A percentile compares a stretch with the other conserved stretches of the same genome.
Evolutionary conservation across 306 rosid species (phyloP).

Genomic region (Quercus gilva): DNA sequence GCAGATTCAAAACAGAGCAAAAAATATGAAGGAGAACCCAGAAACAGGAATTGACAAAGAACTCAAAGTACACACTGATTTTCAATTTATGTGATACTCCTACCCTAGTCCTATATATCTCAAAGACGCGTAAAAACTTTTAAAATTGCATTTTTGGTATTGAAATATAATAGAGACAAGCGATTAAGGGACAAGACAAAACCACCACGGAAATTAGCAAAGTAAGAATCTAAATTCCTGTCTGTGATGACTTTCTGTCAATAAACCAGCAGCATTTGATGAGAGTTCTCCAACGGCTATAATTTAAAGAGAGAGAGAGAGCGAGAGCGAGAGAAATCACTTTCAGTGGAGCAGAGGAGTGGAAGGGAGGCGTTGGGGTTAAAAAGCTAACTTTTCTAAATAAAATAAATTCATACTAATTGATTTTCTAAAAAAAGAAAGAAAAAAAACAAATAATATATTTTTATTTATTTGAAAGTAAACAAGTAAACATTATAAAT

Average conservation of each 20-base stretch:
- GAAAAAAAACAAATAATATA: too few relatives aligned
- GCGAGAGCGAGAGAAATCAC: neutral
- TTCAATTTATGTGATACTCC: too few relatives aligned
- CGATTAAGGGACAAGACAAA: neutral
- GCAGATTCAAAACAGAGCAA: neutral
- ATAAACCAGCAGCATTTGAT: constrained; percentile 17
- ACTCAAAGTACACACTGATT: too few relatives aligned
- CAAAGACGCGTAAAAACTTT: too few relatives aligned
- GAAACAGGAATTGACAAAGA: neutral
- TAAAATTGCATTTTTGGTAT: neutral
- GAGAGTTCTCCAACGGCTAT: constrained; percentile 7
- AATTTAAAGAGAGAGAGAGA: neutral
- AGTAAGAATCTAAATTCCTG: neutral
- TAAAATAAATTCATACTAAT: too few relatives aligned
- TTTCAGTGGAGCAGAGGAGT: neutral
- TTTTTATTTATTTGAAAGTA: too few relatives aligned
- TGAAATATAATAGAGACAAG: neutral
- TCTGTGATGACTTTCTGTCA: neutral
- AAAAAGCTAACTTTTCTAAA: neutral
- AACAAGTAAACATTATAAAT: too few relatives aligned
- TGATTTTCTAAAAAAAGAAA: neutral
- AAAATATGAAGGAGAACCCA: neutral
- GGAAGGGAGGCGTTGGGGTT: neutral
- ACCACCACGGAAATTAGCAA: neutral
- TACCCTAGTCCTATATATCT: too few relatives aligned